Conservation (phyloP, 2,329 filamentous ascomycete species). For the Fusarium sp. region DNA sequence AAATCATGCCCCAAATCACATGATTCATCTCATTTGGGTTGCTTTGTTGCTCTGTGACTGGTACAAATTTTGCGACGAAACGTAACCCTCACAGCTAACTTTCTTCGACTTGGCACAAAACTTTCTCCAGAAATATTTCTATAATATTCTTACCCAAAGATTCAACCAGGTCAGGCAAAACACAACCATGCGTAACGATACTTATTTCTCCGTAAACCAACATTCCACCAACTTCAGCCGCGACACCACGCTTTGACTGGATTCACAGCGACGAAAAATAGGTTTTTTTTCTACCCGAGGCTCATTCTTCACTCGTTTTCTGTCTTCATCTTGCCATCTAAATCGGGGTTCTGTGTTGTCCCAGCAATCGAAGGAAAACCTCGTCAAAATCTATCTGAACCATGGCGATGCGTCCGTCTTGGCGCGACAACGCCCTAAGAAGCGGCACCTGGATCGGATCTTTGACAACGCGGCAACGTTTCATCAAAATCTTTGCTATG, state of each 20-base stretch:
- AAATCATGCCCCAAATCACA: neutral
- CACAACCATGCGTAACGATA: slow-evolving; percentile 6
- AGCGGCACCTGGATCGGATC: slow-evolving; percentile 8
- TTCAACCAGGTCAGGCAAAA: neutral
- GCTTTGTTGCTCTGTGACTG: neutral
- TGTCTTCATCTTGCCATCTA: too few relatives aligned
- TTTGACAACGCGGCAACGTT: slow-evolving; percentile 23
- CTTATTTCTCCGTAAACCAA: neutral
- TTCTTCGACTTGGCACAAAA: neutral
- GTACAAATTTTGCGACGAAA: slow-evolving; percentile 3
- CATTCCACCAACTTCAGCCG: neutral
- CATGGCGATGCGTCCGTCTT: slow-evolving; percentile 18
- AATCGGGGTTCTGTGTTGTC: too few relatives aligned
- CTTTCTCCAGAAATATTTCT: too few relatives aligned
- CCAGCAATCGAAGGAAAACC: neutral
- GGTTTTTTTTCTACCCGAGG: neutral
- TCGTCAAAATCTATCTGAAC: neutral
- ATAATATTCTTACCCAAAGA: neutral
- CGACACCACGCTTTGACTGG: neutral
- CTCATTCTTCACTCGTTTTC: neutral
- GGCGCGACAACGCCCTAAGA: slow-evolving; percentile 14
- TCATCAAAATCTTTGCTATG: slow-evolving; percentile 22
- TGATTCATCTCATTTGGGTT: neutral
- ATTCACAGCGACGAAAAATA: too few relatives aligned
- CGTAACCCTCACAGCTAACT: neutral